Evolutionary conservation across 2,329 filamentous ascomycete species (phyloP), one percentile per base, ranked within the genome.

Genomic region (Macrophomina pseudophaseolina): DNA sequence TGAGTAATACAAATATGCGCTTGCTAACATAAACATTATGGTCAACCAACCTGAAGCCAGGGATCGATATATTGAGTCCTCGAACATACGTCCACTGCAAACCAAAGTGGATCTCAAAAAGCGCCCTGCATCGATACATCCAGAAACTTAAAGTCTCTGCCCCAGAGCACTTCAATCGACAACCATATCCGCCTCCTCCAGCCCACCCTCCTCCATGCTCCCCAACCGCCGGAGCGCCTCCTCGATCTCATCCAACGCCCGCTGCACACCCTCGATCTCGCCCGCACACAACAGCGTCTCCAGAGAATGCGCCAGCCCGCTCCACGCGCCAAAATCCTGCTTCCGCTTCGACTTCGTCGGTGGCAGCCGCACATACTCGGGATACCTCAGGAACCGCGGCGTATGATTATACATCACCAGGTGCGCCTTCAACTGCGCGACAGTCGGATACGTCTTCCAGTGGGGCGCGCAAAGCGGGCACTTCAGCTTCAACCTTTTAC

Each of bases 221-320:
- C 38, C 30, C 30, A 54, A 14, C 30, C n/a, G 9, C 30, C 16
- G 33, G 35, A 66, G 18, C 12, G 48, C 40, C n/a, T 40, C 38
- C 56, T 66, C 65, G 16, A 66, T 40, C 9, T 14, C 30, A 48
- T 66, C 49, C 48, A 66, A 30, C n/a, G 65, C 65, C 48, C 40
- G 7, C 32, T 66, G 65, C 30, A 66, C 65, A n/a, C 65, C 65
- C 35, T 52, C 65, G 9, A 66, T 49, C 40, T 63, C 49, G 4
- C 65, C 65, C 28, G 65, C 65, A n/a, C 65, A 66, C 11, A 66
- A 49, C 38, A 66, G 56, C 48, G 56, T 66, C 58, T 66, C 65
- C 12, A 66, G 38, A 11, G 65, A 66, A 11, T 66, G 65, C 6
- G 65, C 56, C 56, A 66, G 38, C 38, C 49, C 65, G 40, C 65